These are phyloP conservation scores for Lentinula guzmanii DNA, from an alignment of 768 basidiomycete species.

Conservation along the genomic window DNA sequence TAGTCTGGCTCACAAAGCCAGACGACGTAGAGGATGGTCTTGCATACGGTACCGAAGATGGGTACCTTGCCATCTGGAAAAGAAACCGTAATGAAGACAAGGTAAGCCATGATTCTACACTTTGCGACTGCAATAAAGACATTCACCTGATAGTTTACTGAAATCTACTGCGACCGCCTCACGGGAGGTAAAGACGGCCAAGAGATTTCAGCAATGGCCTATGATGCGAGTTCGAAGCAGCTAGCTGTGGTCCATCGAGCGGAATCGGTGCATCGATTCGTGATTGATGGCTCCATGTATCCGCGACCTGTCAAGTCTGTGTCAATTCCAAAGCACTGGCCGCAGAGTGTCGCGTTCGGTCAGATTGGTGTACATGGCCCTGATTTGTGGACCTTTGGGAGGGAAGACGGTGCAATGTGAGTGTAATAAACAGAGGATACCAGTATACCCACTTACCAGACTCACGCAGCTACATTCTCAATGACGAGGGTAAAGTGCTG, in stretches of 20 bases:
- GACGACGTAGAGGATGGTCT: background rate
- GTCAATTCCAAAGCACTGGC: background rate
- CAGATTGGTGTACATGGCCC: background rate
- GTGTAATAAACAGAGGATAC: background rate
- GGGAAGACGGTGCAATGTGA: constrained; percentile 1
- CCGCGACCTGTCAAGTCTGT: background rate
- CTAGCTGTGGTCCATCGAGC: constrained; percentile 1
- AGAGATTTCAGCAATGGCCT: background rate
- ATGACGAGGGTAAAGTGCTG: background rate
- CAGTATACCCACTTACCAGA: background rate
- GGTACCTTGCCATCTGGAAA: constrained; percentile 1
- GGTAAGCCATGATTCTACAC: background rate
- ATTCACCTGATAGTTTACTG: background rate
- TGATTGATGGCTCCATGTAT: background rate
- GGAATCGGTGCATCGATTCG: background rate
- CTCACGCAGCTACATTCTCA: background rate
- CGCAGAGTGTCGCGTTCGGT: background rate
- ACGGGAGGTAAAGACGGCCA: background rate
- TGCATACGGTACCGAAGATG: background rate
- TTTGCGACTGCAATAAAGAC: background rate
- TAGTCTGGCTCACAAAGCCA: background rate
- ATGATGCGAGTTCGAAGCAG: background rate
- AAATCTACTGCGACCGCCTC: background rate
- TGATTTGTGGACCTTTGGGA: constrained; percentile 1
- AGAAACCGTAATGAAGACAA: background rate